phyloP scores from a whole-genome alignment of 768 basidiomycete genomes.

The Xerocomellus dryophilus region DNA sequence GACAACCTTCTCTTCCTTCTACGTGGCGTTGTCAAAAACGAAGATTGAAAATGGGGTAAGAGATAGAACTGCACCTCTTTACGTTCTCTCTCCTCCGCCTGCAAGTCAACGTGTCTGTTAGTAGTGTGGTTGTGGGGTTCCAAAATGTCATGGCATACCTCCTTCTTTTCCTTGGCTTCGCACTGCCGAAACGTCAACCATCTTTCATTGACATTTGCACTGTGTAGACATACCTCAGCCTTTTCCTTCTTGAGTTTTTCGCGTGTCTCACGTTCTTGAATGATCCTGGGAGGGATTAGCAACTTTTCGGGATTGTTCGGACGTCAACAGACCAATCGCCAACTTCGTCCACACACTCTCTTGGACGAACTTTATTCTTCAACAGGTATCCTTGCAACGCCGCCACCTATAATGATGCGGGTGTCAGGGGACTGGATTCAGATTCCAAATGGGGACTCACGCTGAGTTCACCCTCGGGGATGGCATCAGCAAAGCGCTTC shows the following conservation, averaged over 20 bases:
- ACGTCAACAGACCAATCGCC: conserved; percentile 54
- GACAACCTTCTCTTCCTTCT: conserved; percentile 52
- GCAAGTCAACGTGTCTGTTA: conserved; percentile 7
- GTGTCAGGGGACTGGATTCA: neutral
- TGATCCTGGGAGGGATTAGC: conserved; percentile 40
- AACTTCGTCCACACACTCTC: conserved; percentile 80
- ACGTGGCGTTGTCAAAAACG: conserved; percentile 6
- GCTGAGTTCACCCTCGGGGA: conserved; percentile 85
- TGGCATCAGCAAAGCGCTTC: conserved; percentile 76
- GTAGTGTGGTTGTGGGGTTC: neutral
- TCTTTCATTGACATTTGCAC: neutral
- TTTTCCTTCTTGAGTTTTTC: conserved; percentile 84
- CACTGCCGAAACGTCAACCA: conserved; percentile 43
- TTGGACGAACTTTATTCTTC: conserved; percentile 88
- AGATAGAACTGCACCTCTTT: conserved; percentile 48
- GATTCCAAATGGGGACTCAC: conserved; percentile 42
- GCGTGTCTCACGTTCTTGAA: conserved; percentile 77
- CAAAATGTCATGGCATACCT: conserved; percentile 36
- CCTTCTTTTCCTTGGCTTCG: conserved; percentile 78
- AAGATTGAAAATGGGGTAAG: neutral
- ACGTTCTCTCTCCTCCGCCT: conserved; percentile 60
- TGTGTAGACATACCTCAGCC: conserved; percentile 42
- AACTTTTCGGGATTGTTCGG: conserved; percentile 1
- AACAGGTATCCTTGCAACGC: conserved; percentile 81
- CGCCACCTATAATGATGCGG: conserved; percentile 54